A percentile compares a stretch with the other conserved stretches of the same genome.
These are phyloP conservation scores for Crithidia sp. DNA, from an alignment of 208 protist species.

Conservation along the genomic window DNA sequence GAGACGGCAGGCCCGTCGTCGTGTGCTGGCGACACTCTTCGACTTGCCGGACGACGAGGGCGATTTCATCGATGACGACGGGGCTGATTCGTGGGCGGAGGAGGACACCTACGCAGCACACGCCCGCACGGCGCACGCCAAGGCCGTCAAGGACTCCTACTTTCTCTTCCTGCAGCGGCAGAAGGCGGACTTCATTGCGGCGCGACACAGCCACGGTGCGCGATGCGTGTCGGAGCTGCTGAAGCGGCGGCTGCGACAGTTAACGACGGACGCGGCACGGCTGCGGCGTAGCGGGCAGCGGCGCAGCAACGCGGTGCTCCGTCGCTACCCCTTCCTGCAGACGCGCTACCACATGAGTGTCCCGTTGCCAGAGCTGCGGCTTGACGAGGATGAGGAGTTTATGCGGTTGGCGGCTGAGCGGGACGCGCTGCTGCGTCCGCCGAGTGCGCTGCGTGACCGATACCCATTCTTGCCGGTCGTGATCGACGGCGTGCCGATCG, in stretches of 20 bases:
- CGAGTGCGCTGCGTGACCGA: background rate
- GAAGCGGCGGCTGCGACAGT: conserved; percentile 36
- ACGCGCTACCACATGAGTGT: no score
- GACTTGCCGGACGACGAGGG: conserved; percentile 32
- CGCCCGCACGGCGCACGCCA: conserved; percentile 15
- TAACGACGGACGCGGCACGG: conserved; percentile 15
- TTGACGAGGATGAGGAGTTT: no score
- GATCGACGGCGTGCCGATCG: conserved; percentile 1
- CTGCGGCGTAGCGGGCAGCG: no score
- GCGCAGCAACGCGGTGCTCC: no score
- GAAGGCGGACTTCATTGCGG: conserved; percentile 11
- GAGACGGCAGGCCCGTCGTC: conserved; percentile 45
- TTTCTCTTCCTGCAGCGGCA: conserved; percentile 57
- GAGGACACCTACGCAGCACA: conserved; percentile 30
- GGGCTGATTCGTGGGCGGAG: conserved; percentile 13
- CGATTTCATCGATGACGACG: conserved; percentile 19
- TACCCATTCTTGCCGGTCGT: no score
- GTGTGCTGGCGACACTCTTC: conserved; percentile 27
- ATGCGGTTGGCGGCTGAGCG: conserved; percentile 9
- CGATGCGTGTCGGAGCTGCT: conserved; percentile 19
- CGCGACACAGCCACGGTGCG: background rate
- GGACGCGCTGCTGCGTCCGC: conserved; percentile 39
- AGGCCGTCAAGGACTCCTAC: conserved; percentile 43
- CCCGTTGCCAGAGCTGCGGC: conserved; percentile 24
- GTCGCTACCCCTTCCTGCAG: conserved; percentile 51